phyloP scores from a whole-genome alignment of 1,284 basidiomycete species.

The Melanopsichium pennsylvanicum region DNA sequence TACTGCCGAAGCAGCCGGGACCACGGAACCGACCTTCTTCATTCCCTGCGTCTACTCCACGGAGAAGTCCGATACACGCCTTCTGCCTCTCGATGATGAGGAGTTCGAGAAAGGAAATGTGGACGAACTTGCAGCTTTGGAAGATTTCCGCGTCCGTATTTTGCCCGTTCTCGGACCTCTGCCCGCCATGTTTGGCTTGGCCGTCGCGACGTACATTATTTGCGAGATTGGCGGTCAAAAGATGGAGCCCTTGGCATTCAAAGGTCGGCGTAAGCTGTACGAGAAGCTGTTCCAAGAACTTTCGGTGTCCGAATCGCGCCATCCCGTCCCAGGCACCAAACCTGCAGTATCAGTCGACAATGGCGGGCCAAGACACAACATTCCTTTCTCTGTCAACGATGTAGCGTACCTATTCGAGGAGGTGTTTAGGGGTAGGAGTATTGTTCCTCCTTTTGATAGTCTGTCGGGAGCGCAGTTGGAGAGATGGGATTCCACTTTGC shows the following conservation, averaged over 20 bases:
- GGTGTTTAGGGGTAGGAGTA: constrained; percentile 55
- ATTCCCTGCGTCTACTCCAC: constrained; percentile 82
- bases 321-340: constrained; percentile 21
- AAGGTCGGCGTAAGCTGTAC: constrained; percentile 57
- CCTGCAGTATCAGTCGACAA: neutral
- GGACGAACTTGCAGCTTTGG: constrained; percentile 87
- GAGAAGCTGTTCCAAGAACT: constrained; percentile 53
- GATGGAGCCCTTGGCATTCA: constrained; percentile 60
- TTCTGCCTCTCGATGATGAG: constrained; percentile 88
- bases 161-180: constrained; percentile 78
- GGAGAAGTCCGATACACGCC: constrained; percentile 81
- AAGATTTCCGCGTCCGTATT: constrained; percentile 91
- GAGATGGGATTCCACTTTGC: constrained; percentile 60
- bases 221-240: constrained; percentile 60
- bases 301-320: constrained; percentile 30
- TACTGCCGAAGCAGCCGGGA: constrained; percentile 4
- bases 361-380: constrained; percentile 27
- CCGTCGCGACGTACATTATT: constrained; percentile 61
- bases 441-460: constrained; percentile 59
- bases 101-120: constrained; percentile 90
- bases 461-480: constrained; percentile 44
- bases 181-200: constrained; percentile 64
- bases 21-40: constrained; percentile 36
- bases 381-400: constrained; percentile 62
- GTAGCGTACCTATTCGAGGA: constrained; percentile 61